These are phyloP conservation scores for Elymus sibiricus DNA, from an alignment of 176 grass and related monocot species.

Conservation along the genomic window DNA sequence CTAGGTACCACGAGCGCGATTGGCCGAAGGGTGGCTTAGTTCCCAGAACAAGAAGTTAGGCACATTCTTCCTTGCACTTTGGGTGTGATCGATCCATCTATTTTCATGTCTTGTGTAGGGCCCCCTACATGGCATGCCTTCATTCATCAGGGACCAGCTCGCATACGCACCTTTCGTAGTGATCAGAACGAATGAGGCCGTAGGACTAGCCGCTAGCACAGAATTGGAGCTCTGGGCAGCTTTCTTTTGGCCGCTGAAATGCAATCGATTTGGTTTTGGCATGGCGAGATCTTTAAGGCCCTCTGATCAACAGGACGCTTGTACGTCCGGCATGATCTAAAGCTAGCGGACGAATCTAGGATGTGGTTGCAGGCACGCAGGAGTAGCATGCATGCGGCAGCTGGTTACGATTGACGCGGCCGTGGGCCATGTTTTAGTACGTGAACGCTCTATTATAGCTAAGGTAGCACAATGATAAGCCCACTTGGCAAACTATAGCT, in stretches of 20 bases:
- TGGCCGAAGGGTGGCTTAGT: not conserved
- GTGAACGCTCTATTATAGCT: not conserved
- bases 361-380: not conserved
- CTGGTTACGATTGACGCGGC: not conserved
- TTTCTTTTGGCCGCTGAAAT: slow-evolving; percentile 5
- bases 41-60: slow-evolving; percentile 39
- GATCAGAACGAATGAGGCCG: slow-evolving; percentile 23
- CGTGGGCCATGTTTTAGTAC: not conserved
- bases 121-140: slow-evolving; percentile 28
- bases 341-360: not conserved
- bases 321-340: slow-evolving; percentile 18
- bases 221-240: slow-evolving; percentile 13
- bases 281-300: slow-evolving; percentile 18
- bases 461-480: not conserved
- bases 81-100: not conserved
- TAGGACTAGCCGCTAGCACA: slow-evolving; percentile 19
- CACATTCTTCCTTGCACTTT: slow-evolving; percentile 44
- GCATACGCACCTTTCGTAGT: slow-evolving; percentile 16
- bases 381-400: not conserved
- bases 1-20: not conserved
- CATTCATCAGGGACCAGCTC: slow-evolving; percentile 23
- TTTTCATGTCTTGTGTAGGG: not conserved
- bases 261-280: slow-evolving; percentile 14
- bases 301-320: not conserved
- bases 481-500: slow-evolving; percentile 15